phyloP scores from a whole-genome alignment of 2,329 filamentous ascomycete genomes.

The Ophioceras dolichostomum region DNA sequence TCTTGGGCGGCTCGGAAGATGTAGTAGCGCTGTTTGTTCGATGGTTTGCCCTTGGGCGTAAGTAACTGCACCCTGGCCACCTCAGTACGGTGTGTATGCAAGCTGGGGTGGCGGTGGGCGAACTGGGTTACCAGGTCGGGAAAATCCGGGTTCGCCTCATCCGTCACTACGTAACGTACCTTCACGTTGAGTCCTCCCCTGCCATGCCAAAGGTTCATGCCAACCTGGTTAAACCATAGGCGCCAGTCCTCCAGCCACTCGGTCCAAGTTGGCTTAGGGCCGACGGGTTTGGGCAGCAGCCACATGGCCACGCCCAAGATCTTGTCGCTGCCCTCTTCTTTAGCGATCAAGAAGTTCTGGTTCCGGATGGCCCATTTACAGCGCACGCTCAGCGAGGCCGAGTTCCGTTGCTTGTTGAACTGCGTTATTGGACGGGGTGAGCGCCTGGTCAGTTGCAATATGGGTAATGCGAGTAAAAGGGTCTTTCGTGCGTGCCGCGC shows the following conservation, averaged over 20 bases:
- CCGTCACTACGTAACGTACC: conserved; percentile 16
- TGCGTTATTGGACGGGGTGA: too few species aligned
- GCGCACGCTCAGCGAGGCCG: conserved; percentile 49
- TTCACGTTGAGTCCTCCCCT: conserved; percentile 55
- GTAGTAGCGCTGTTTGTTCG: conserved; percentile 53
- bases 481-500: too few species aligned
- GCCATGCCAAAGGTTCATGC: conserved; percentile 56
- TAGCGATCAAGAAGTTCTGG: conserved; percentile 58
- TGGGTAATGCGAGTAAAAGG: too few species aligned
- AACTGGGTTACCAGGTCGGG: too few species aligned
- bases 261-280: conserved; percentile 41
- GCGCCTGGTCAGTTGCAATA: too few species aligned
- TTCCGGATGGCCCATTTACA: conserved; percentile 60
- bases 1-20: conserved; percentile 61
- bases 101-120: too few species aligned
- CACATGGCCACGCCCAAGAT: conserved; percentile 64
- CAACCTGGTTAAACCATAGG: conserved; percentile 53
- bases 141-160: background rate
- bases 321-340: conserved; percentile 38
- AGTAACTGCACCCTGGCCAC: background rate
- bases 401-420: conserved; percentile 49
- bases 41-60: too few species aligned
- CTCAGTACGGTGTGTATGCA: too few species aligned
- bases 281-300: conserved; percentile 42
- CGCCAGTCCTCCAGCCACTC: conserved; percentile 52